Base-by-base conservation (phyloP, 495 filamentous ascomycete genomes). In the Xylaria grammica region DNA sequence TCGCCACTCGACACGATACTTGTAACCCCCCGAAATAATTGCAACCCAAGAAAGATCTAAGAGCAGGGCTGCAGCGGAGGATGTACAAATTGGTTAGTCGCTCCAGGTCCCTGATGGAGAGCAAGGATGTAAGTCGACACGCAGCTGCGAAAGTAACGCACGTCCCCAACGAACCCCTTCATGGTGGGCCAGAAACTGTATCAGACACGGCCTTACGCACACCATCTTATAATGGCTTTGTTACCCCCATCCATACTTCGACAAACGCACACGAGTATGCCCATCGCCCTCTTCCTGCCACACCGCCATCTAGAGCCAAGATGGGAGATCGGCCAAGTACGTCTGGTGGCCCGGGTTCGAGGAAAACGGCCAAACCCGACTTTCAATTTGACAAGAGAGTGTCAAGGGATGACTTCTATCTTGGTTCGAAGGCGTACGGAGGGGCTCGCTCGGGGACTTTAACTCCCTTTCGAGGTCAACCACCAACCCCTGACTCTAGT, bases 321-420 rank as follows among this genome's bases (percentile, higher is more conserved):
- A 80, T 80, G 77, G 67, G 69, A 44, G 69, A 53, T 49, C 76
- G 78, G 71, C 77, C 80, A 38, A 79, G 75, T 57, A 81, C 79
- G 29, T 81, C 79, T 32, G 65, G 64, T 54, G 71, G 69, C 45
- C 49, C 48, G 48, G 55, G 65, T 50, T 67, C 65, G 26, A 55
- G 29, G 6, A 67, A 69, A 42, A 67, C 55, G 46, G 63, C 67
- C 34, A 62, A 71, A 49, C 55, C 60, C 65, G 51, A 72, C 44
- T 67, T 70, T 54, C 62, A 73, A 48, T 75, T 72, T 38, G 76
- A 78, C 49, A 76, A 69, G 68, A 69, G 72, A 50, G 61, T 70
- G 30, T 84, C 82, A 46, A 81, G 77, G 59, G 82, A 84, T 74
- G 83, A 86, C 69, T 78, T 81, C 55, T 71, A 84, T 60, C 67